These are phyloP conservation scores for Cercospora sp. DNA, from an alignment of 2,329 filamentous ascomycete species.

Conservation along the genomic window DNA sequence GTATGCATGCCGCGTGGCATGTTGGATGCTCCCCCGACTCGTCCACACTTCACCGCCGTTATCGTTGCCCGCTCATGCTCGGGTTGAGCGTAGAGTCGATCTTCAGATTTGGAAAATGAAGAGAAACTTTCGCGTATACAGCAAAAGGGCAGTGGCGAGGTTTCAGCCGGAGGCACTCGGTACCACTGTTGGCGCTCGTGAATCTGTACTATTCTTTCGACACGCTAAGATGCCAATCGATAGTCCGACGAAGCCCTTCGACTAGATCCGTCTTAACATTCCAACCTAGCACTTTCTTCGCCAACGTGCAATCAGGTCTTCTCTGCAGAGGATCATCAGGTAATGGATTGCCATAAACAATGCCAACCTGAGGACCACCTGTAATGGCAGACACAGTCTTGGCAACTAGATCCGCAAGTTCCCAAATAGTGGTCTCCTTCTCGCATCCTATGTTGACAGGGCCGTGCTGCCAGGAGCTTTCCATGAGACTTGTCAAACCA, in stretches of 20 bases:
- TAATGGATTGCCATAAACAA: background rate
- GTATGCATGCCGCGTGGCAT: background rate
- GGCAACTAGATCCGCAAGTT: background rate
- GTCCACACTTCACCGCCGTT: background rate
- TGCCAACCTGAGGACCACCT: background rate
- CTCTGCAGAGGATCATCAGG: background rate
- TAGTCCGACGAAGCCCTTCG: background rate
- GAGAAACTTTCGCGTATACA: too few relatives aligned
- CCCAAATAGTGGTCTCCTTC: background rate
- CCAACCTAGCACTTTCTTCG: background rate
- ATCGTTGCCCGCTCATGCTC: background rate
- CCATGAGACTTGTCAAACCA: background rate
- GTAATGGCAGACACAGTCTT: background rate
- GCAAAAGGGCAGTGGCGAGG: too few relatives aligned
- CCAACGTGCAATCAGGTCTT: background rate
- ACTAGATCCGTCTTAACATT: background rate
- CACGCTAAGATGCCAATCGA: background rate
- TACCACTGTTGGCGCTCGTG: background rate
- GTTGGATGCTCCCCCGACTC: background rate
- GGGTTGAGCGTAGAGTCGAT: background rate
- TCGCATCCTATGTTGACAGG: background rate
- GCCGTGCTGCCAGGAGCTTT: background rate
- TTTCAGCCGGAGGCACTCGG: too few relatives aligned
- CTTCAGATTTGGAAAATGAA: too few relatives aligned
- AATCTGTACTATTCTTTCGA: background rate